Evolutionary conservation across 495 filamentous ascomycete genomes (phyloP), one percentile per base, ranked within the genome.

Genomic region (Aspergillus indologenus): DNA sequence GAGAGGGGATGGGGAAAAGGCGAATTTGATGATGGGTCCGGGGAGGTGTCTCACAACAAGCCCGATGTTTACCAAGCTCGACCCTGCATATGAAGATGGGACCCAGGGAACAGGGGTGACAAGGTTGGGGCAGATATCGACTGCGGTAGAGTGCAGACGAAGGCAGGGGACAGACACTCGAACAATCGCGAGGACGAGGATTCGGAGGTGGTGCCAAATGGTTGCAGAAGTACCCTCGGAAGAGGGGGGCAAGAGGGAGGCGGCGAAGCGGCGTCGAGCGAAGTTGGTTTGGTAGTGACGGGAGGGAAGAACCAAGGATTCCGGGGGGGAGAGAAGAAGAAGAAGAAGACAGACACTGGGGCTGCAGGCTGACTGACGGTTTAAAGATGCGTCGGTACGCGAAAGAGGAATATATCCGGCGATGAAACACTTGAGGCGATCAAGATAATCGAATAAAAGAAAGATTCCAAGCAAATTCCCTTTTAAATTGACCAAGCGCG

Each of bases 401-500:
- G 64, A 57, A 61, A 65, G 42, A 69, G 58, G 54, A 61, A 54
- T 48, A 29, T 6, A 43, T 40, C 34, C 20, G 20, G 23, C 21
- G 45, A 18, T 34, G 46, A 44, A 34, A 58, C 45, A 52, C 31
- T n/a, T 18, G 47, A 49, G 49, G 46, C 44, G 54, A 54, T 31
- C 24, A 26, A 46, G 54, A 52, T 7, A 57, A 53, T 46, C 20
- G 47, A 53, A 62, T 42, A 22, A 22, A 57, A 61, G 60, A 51
- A 46, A 57, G 53, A 47, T 61, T 60, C 56, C 15, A 59, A 57
- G 51, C 62, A 54, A 52, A 65, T 62, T 54, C 60, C 61, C 66
- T 57, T 57, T 46, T 59, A 60, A 58, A 61, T 62, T 64, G 29
- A 62, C 61, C 69, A 67, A 68, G 63, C 66, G 70, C 66, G 59